Evolutionary conservation across 2,329 filamentous ascomycete species (phyloP).

Genomic region (Salinomyces thailandicus): DNA sequence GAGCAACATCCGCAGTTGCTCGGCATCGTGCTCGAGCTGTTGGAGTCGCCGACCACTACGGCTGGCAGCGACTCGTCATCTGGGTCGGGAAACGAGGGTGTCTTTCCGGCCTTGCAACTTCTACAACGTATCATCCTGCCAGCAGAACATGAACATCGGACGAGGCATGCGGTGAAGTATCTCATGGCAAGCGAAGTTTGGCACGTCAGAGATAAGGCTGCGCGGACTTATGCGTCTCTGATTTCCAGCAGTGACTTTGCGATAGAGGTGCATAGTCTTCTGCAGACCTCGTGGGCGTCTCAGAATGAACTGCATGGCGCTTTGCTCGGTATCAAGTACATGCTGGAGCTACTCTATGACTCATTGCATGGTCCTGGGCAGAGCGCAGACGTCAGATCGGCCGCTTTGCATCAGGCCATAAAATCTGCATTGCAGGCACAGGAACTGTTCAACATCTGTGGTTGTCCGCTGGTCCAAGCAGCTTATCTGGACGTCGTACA

Average conservation of each 20-base stretch:
- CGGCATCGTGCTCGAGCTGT: constrained; percentile 51
- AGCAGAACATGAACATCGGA: constrained; percentile 41
- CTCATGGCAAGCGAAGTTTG: constrained; percentile 62
- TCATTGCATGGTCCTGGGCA: too few relatives aligned
- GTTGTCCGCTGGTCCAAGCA: neutral
- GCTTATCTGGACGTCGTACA: neutral
- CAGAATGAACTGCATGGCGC: constrained; percentile 26
- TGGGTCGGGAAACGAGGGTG: constrained; percentile 49
- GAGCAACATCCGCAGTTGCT: constrained; percentile 58
- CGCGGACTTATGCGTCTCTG: constrained; percentile 49
- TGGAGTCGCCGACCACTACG: constrained; percentile 27
- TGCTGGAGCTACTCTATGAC: constrained; percentile 2
- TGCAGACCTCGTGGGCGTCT: constrained; percentile 1
- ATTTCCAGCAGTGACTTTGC: constrained; percentile 8
- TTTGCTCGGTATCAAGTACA: constrained; percentile 22
- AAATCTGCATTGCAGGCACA: neutral
- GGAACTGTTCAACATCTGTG: neutral
- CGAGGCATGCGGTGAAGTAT: constrained; percentile 48
- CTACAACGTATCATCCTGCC: constrained; percentile 62
- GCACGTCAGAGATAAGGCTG: constrained; percentile 74
- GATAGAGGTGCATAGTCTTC: constrained; percentile 5
- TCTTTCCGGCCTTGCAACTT: constrained; percentile 76
- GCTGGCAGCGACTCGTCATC: constrained; percentile 4
- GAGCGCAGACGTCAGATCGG: neutral
- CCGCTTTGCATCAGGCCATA: constrained; percentile 7